These are phyloP conservation scores for Picea sitchensis DNA, from an alignment of 75 land plant genomes.

Conservation along the genomic window DNA sequence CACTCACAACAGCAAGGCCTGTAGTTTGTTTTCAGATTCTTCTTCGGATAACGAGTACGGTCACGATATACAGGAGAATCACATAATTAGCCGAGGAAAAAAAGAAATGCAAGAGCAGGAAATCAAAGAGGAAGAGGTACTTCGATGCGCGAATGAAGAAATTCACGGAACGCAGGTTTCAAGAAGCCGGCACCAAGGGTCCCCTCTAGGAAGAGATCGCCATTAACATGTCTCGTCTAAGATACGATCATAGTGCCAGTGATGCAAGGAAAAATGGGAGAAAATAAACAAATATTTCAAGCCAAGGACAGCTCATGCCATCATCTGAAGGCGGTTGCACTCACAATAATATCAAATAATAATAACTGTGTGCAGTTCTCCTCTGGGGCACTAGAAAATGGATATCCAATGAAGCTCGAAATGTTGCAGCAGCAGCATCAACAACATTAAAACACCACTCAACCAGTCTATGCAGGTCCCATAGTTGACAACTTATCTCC, in stretches of 20 bases:
- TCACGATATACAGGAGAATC: neutral
- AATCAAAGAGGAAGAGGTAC: conserved; percentile 35
- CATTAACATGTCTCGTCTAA: conserved; percentile 35
- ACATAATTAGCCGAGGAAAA: conserved; percentile 1
- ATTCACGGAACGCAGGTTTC: conserved; percentile 49
- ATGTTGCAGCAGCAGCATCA: conserved; percentile 3
- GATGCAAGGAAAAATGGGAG: conserved; percentile 92
- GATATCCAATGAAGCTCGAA: conserved; percentile 7
- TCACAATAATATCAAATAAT: neutral
- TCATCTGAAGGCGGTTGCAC: neutral
- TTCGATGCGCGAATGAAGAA: conserved; percentile 50
- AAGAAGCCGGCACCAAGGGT: conserved; percentile 41
- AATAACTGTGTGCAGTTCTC: neutral
- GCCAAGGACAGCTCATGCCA: conserved; percentile 5
- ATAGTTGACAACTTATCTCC: too few species aligned
- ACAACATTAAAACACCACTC: neutral
- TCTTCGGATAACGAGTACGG: neutral
- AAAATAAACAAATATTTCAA: conserved; percentile 86
- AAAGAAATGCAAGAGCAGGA: conserved; percentile 36
- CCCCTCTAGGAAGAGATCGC: conserved; percentile 80
- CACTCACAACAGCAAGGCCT: neutral
- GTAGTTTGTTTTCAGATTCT: neutral
- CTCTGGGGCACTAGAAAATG: neutral
- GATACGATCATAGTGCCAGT: conserved; percentile 55
- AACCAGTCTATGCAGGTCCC: too few species aligned